Base-by-base conservation (phyloP, 805 yeast genomes). In the Isabelozyma pseudorhagii region DNA sequence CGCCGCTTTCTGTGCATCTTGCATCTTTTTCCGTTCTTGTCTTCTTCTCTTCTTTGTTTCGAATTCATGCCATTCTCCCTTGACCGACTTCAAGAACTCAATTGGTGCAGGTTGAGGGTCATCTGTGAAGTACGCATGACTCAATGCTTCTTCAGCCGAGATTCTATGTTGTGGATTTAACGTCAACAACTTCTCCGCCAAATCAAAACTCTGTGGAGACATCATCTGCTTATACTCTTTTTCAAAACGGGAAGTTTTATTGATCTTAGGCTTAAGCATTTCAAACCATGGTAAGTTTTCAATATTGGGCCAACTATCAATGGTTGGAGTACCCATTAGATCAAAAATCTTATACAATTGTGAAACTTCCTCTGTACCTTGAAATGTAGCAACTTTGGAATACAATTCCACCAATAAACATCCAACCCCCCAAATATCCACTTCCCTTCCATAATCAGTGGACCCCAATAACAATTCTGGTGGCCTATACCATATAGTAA, bases 371-470 rank as follows among this genome's bases (percentile, higher is more conserved):
- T 94, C 96, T 18, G 78, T 76, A 1, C 97, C 98, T 65, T 86
- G 96, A 64, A 94, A 94, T 1, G 86, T 72, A 0, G 98, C 96
- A 31, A 71, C 69, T 54, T 84, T 80, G 1, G 85, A 80, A 61
- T 89, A 90, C 38, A 94, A 66, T 64, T 94, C 98, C 27, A 90
- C 79, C 51, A 94, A 71, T 25, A 94, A 73, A 70, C 98, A 94
- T 2, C 99, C 99, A 52, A 90, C 84, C 0, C 98, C 97, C 99
- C 99, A 94, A 56, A 90, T 84, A 63, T 94, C 99, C 8, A 94
- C 94, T 58, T 89, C 97, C 40, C 90, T 71, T 0, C 92, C 94
- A 67, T 94, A 94, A 50, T 84, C 85, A 0, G 98, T 92, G 0
- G 96, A 84, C 1, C 99, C 99, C 50, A 94, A 68, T 38, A 94